phyloP scores from a whole-genome alignment of 176 grass and related monocot genomes.

The Thinopyrum elongatum region DNA sequence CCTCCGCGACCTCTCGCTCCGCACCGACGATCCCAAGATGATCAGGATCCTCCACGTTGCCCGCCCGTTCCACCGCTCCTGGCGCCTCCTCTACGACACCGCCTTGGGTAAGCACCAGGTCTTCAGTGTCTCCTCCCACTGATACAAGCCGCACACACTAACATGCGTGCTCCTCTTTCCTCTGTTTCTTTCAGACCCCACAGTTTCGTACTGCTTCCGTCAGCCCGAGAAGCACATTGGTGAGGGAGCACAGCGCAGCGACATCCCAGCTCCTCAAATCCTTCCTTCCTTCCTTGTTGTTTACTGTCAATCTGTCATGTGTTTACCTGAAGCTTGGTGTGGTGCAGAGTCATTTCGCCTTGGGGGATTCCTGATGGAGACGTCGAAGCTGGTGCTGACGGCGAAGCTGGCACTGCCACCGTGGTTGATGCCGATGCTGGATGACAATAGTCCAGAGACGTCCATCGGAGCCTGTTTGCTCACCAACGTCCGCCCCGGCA shows the following conservation, averaged over 20 bases:
- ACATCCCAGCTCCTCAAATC: not conserved
- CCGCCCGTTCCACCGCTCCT: conserved; percentile 46
- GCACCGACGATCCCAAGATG: not conserved
- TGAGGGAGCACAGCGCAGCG: conserved; percentile 37
- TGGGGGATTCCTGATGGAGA: conserved; percentile 67
- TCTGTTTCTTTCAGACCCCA: conserved; percentile 39
- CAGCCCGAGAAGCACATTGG: conserved; percentile 62
- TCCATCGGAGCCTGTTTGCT: conserved; percentile 59
- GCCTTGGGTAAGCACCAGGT: conserved; percentile 55
- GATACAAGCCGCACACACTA: conserved; percentile 24
- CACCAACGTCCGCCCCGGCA: conserved; percentile 49
- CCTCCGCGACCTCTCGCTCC: conserved; percentile 71
- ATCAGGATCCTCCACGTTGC: not conserved
- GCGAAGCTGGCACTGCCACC: conserved; percentile 50
- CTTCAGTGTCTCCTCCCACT: not conserved
- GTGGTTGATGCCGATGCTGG: conserved; percentile 26
- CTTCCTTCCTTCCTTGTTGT: not conserved
- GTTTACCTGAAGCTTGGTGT: not conserved
- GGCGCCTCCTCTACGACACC: conserved; percentile 60
- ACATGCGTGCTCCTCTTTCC: conserved; percentile 14
- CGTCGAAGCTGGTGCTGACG: conserved; percentile 51
- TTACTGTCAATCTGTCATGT: not conserved
- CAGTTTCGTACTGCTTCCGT: conserved; percentile 53
- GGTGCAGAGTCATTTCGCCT: conserved; percentile 64
- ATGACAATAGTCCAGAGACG: not conserved